Percentiles rank a stretch among this genome's conserved stretches.
These are phyloP conservation scores for Astragalus glycyphyllos DNA, from an alignment of 306 rosid species.

Conservation along the genomic window DNA sequence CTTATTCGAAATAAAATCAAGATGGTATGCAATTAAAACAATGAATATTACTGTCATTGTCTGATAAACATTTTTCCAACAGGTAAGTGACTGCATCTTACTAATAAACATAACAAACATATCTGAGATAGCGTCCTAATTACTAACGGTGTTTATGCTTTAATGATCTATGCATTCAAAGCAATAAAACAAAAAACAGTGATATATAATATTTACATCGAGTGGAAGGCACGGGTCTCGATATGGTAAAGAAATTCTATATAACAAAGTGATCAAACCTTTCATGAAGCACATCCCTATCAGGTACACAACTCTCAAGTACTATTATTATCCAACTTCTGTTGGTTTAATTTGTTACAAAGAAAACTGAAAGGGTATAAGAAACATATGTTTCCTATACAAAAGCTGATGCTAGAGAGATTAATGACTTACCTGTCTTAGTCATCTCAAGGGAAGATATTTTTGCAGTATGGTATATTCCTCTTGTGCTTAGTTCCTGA, in stretches of 20 bases:
- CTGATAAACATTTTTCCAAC: slow-evolving; percentile 6
- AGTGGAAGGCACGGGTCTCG: slow-evolving; percentile 24
- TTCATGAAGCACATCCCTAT: slow-evolving; percentile 15
- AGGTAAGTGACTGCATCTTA: slow-evolving; percentile 27
- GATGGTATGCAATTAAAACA: slow-evolving; percentile 15
- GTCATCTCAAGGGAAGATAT: slow-evolving; percentile 93
- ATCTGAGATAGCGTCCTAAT: slow-evolving; percentile 33
- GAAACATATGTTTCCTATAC: slow-evolving; percentile 13
- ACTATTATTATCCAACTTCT: slow-evolving; percentile 26
- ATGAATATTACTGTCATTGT: slow-evolving; percentile 24
- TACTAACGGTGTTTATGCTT: slow-evolving; percentile 30
- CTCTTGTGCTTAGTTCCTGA: slow-evolving; percentile 94
- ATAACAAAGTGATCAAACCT: slow-evolving; percentile 24
- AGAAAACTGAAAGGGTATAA: neutral
- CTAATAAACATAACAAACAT: slow-evolving; percentile 20
- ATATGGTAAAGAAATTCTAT: slow-evolving; percentile 7
- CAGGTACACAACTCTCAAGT: slow-evolving; percentile 14
- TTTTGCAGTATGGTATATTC: slow-evolving; percentile 93
- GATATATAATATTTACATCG: slow-evolving; percentile 14
- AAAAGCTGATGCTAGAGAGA: slow-evolving; percentile 28
- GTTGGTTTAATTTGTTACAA: slow-evolving; percentile 12
- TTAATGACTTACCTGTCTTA: slow-evolving; percentile 63
- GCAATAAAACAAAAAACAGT: slow-evolving; percentile 30
- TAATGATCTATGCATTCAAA: slow-evolving; percentile 18
- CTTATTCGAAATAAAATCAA: slow-evolving; percentile 30